Conservation (phyloP, 352 stramenopile genomes). For the Phytophthora macrochlamydospora region DNA sequence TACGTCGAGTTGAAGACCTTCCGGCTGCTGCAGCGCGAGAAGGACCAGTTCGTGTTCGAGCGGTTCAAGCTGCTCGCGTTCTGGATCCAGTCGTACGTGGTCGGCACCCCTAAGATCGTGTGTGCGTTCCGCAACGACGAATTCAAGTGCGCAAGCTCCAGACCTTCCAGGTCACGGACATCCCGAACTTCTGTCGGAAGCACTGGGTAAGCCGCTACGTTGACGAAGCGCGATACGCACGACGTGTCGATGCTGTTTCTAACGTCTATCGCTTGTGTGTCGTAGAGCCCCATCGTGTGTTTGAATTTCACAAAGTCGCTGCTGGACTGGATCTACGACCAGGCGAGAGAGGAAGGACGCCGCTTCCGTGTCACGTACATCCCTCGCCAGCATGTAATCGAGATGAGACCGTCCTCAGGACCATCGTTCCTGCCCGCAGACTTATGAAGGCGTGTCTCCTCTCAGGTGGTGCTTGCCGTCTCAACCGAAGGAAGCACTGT, state of each 20-base stretch:
- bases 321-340: conserved; percentile 64
- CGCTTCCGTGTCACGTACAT: conserved; percentile 59
- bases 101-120: conserved; percentile 72
- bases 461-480: neutral
- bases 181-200: conserved; percentile 69
- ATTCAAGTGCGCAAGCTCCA: conserved; percentile 71
- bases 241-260: conserved; percentile 24
- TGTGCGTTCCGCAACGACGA: conserved; percentile 73
- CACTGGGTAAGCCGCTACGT: conserved; percentile 59
- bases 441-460: neutral
- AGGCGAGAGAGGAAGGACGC: conserved; percentile 33
- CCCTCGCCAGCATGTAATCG: conserved; percentile 52
- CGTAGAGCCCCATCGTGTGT: conserved; percentile 58
- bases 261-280: conserved; percentile 19
- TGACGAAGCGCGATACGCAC: conserved; percentile 2
- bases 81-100: conserved; percentile 86
- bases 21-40: conserved; percentile 53
- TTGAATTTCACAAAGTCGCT: conserved; percentile 69
- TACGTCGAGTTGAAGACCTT: conserved; percentile 85
- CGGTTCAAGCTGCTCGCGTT: conserved; percentile 83
- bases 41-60: conserved; percentile 78
- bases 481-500: conserved; percentile 8
- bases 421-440: conserved; percentile 40
- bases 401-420: conserved; percentile 35
- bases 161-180: conserved; percentile 63